Conservation (phyloP, 2,329 filamentous ascomycete genomes). For the Rutstroemia sp. region DNA sequence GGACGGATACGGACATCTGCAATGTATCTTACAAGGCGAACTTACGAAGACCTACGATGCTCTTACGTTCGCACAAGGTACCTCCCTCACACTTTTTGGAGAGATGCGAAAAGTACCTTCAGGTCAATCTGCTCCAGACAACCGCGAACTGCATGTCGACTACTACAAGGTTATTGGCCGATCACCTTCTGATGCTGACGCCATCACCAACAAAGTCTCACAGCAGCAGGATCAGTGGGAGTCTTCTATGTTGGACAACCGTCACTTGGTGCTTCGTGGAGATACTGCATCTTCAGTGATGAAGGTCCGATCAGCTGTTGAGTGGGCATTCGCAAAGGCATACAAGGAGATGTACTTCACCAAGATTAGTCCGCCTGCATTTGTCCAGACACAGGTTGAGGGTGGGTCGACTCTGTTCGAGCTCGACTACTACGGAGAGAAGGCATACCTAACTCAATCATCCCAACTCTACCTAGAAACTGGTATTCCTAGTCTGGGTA, state of each 20-base stretch:
- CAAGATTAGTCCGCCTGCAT: conserved; percentile 66
- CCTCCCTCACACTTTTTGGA: conserved; percentile 60
- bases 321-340: conserved; percentile 59
- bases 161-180: conserved; percentile 62
- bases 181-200: conserved; percentile 65
- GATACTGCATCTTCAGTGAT: conserved; percentile 61
- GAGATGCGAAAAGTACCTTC: conserved; percentile 61
- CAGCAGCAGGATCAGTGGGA: conserved; percentile 55
- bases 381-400: conserved; percentile 84
- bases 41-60: conserved; percentile 72
- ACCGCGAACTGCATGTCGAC: conserved; percentile 65
- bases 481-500: conserved; percentile 78
- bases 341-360: conserved; percentile 57
- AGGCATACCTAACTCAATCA: conserved; percentile 91
- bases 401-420: conserved; percentile 55
- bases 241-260: conserved; percentile 48
- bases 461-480: conserved; percentile 98
- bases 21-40: conserved; percentile 72
- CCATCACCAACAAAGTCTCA: conserved; percentile 66
- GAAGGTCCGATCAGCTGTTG: conserved; percentile 62
- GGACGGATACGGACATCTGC: conserved; percentile 78
- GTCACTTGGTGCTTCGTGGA: conserved; percentile 63
- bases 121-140: conserved; percentile 59
- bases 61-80: conserved; percentile 62
- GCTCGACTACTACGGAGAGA: conserved; percentile 61